Evolutionary conservation across 2,329 filamentous ascomycete genomes (phyloP), one percentile per base, ranked within the genome.

Genomic region (Fusarium transvaalense): DNA sequence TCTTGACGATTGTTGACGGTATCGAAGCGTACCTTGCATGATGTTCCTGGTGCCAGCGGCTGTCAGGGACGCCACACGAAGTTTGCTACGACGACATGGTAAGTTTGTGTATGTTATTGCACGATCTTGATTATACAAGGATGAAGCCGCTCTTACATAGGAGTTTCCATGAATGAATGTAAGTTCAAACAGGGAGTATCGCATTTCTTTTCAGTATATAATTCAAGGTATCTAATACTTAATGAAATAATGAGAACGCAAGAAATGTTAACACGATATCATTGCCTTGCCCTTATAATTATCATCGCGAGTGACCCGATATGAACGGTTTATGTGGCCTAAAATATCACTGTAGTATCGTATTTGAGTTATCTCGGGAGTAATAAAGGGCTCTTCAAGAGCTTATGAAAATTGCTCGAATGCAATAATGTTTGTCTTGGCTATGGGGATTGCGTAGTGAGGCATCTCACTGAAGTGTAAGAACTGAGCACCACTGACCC

Each of bases 1-100:
- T 51, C 53, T 52, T 61, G 34, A 55, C 37, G 41, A 62, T 58
- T 55, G 50, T 45, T 61, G 45, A n/a, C 55, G 31, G 51, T 35
- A 56, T 58, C 8, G 19, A 52, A 54, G 57, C 29, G 68, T 69
- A 64, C 61, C 61, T 68, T 69, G 66, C 66, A 69, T 69, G 61
- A 15, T 27, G 66, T 69, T 69, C 66, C 66, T 69, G 66, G 53
- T 42, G 46, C 35, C 41, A 39, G 31, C 19, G 53, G 57, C 61
- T 67, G 57, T 67, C 57, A 60, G 35, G 46, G 53, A 55, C 61
- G 57, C 66, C 61, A 69, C 53, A 27, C 50, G 39, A 66, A 59
- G 53, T 52, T 62, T 69, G 57, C 53, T 67, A 46, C 23, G 53
- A 70, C 58, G 23, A 50, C 56, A 35, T 21, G 5, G 37, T 31